Evolutionary conservation across 2,329 filamentous ascomycete genomes (phyloP), one percentile per base, ranked within the genome.

Genomic region (Penicillium sclerotigenum): DNA sequence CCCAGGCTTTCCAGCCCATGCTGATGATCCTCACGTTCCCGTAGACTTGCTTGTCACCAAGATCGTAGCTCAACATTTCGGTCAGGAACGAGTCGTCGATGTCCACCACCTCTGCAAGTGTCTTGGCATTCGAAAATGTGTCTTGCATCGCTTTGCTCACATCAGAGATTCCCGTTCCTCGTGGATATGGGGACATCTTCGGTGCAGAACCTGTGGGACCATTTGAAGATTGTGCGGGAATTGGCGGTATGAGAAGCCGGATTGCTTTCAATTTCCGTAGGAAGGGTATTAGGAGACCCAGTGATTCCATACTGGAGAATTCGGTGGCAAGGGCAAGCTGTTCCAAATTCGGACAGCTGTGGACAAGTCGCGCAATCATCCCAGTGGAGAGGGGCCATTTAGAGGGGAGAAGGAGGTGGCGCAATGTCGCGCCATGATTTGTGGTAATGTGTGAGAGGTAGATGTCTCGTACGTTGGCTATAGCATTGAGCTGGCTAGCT

Each of bases 331-430:
- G 70, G 26, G 77, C 82, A 1, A 87, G 71, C 62, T 87, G 83
- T 58, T 85, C 82, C 14, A 87, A 71, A 51, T 84, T 77, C 0
- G 83, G 82, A 56, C 82, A 84, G 10, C 71, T 71, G 47, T 80
- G 78, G 31, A 83, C 79, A 7, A 86, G 70, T 8, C 78, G 77
- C 31, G 75, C 76, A 9, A 86, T 70, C 5, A 80, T 73, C 1
- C 74, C 67, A 3, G 76, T 72, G 16, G 77, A 76, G 3, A 86
- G 73, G 18, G 76, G 71, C 82, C 83, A 86, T 41, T 78, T 74
- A 33, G 83, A 78, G 3, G 79, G 77, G 5, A 87, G 77, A 2
- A 86, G 76, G 6, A 87, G 77, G 61, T 84, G 81, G 41, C 77
- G 78, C 38, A 87, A 68, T 1, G 74, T 80, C 22, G 73, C 60